Percentiles rank a stretch among this genome's conserved stretches.
Evolutionary conservation across 2,329 filamentous ascomycete species (phyloP).

Genomic region (Fusarium liriodendri): DNA sequence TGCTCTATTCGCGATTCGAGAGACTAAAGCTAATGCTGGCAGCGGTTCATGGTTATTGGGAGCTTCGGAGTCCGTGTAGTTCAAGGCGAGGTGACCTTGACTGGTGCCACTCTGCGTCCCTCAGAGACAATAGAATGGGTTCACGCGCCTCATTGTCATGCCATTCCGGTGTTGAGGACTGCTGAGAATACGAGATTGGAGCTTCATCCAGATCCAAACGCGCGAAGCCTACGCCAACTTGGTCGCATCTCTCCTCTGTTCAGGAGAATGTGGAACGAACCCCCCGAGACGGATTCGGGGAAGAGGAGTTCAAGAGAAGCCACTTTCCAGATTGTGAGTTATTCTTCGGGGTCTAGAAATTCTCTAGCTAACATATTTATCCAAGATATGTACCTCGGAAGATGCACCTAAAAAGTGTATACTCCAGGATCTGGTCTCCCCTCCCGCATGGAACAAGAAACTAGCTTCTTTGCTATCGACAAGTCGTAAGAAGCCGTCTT

Average conservation of each 20-base stretch:
- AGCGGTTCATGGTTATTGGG: conserved; percentile 74
- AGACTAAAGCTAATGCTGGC: conserved; percentile 28
- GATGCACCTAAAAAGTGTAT: conserved; percentile 62
- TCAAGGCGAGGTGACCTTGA: conserved; percentile 72
- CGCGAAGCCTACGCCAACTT: conserved; percentile 63
- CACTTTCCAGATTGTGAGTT: conserved; percentile 64
- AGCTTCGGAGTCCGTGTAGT: conserved; percentile 73
- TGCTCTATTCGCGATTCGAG: not conserved
- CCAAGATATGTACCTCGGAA: conserved; percentile 64
- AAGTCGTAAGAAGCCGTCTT: conserved; percentile 48
- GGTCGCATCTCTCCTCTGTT: conserved; percentile 74
- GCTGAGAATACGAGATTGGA: conserved; percentile 63
- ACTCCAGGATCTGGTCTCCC: conserved; percentile 66
- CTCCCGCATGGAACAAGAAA: conserved; percentile 71
- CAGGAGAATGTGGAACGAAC: conserved; percentile 72
- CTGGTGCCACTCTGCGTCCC: conserved; percentile 70
- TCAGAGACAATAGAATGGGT: conserved; percentile 64
- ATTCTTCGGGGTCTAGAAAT: not conserved
- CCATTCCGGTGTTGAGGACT: conserved; percentile 74
- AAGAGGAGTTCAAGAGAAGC: conserved; percentile 27
- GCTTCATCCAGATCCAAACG: conserved; percentile 64
- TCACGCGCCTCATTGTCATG: conserved; percentile 75
- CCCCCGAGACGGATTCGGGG: conserved; percentile 35
- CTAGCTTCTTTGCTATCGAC: conserved; percentile 57
- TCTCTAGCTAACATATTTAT: conserved; percentile 25